These are phyloP conservation scores for Borovskyia barvae DNA, from an alignment of 208 protist species.

Conservation along the genomic window DNA sequence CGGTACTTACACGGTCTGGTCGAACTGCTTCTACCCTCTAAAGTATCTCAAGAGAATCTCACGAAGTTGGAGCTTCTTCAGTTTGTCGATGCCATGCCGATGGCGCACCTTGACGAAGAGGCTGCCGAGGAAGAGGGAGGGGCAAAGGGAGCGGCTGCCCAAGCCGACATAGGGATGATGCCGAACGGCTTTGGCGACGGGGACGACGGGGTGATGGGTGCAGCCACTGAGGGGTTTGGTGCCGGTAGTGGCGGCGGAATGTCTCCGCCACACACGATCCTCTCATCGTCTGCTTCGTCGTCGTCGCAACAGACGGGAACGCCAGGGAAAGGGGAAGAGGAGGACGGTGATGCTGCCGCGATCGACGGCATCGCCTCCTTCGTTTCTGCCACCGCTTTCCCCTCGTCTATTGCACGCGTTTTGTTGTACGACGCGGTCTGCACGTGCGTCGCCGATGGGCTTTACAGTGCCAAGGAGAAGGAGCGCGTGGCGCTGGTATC, in stretches of 20 bases:
- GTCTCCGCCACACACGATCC: too few relatives aligned
- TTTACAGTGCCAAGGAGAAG: slow-evolving; percentile 50
- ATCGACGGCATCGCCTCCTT: slow-evolving; percentile 37
- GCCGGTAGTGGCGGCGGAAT: too few relatives aligned
- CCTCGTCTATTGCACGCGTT: slow-evolving; percentile 45
- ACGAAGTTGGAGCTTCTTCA: slow-evolving; percentile 64
- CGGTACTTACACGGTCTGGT: slow-evolving; percentile 64
- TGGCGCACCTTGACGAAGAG: slow-evolving; percentile 6
- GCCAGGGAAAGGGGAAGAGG: too few relatives aligned
- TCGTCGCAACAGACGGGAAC: too few relatives aligned
- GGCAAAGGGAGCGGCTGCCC: slow-evolving; percentile 2
- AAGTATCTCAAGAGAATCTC: slow-evolving; percentile 35
- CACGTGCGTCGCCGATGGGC: slow-evolving; percentile 50
- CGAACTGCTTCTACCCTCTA: slow-evolving; percentile 47
- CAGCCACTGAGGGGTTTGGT: too few relatives aligned
- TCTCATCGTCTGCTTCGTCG: too few relatives aligned
- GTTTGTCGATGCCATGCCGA: slow-evolving; percentile 53
- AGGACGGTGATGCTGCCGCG: slow-evolving; percentile 13
- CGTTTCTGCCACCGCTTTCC: slow-evolving; percentile 43
- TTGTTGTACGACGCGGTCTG: slow-evolving; percentile 72
- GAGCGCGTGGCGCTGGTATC: slow-evolving; percentile 55
- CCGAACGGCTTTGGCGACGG: too few relatives aligned
- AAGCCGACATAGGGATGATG: too few relatives aligned
- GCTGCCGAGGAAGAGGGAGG: slow-evolving; percentile 12
- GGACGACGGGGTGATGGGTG: too few relatives aligned